Percentiles rank a stretch among this genome's conserved stretches.
Conservation (phyloP, 2,329 filamentous ascomycete genomes). For the Microsporum ferrugineum region DNA sequence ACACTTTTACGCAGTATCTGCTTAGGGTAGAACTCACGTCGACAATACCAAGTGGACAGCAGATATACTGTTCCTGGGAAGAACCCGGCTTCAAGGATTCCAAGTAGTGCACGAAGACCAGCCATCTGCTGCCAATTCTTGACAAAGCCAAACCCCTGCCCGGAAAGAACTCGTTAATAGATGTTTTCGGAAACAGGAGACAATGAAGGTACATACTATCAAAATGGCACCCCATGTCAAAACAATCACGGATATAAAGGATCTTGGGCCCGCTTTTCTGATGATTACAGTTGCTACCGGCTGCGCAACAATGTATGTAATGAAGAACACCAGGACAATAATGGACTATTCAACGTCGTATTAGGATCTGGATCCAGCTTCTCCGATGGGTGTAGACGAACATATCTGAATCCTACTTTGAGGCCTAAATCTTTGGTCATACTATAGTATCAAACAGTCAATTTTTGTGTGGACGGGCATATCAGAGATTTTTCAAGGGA, state of each 20-base stretch:
- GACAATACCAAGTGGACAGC: conserved; percentile 61
- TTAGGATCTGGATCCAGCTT: neutral
- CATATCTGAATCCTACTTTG: conserved; percentile 19
- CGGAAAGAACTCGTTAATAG: neutral
- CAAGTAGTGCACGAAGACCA: conserved; percentile 39
- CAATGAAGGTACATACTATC: conserved; percentile 13
- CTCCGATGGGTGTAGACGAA: conserved; percentile 4
- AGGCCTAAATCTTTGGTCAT: conserved; percentile 22
- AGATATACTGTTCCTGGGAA: conserved; percentile 62
- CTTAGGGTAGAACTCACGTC: conserved; percentile 11
- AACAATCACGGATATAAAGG: conserved; percentile 18
- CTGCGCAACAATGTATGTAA: conserved; percentile 60
- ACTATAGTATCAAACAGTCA: conserved; percentile 3
- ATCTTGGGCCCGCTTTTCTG: conserved; percentile 47
- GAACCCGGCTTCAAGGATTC: conserved; percentile 54
- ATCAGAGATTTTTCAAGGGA: neutral
- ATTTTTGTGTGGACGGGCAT: neutral
- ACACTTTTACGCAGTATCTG: neutral
- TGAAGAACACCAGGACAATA: conserved; percentile 61
- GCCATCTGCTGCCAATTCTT: conserved; percentile 20
- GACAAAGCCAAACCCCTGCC: conserved; percentile 19
- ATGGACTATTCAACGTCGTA: conserved; percentile 38
- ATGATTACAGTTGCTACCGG: conserved; percentile 58
- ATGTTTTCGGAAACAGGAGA: neutral
- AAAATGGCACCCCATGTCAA: conserved; percentile 17